Percentiles rank a stretch among this genome's conserved stretches.
These are phyloP conservation scores for Henckelia pumila DNA, from an alignment of 257 asterid species.

Conservation along the genomic window DNA sequence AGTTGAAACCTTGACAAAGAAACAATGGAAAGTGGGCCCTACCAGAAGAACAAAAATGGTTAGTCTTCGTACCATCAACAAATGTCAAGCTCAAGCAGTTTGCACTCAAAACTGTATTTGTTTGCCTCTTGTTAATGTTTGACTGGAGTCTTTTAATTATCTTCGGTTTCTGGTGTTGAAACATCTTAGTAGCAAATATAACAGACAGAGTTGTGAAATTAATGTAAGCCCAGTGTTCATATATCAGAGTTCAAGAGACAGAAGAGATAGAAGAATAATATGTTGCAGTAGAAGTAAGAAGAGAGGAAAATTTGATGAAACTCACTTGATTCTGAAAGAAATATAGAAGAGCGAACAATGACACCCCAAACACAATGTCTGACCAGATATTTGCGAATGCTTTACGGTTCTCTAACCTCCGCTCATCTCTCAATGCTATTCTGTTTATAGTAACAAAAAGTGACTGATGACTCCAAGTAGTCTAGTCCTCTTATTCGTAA, in stretches of 20 bases:
- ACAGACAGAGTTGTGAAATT: not conserved
- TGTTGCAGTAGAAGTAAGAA: conserved; percentile 15
- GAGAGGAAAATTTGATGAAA: conserved; percentile 20
- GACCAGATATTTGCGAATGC: conserved; percentile 98
- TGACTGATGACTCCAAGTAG: conserved; percentile 4
- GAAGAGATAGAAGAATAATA: not conserved
- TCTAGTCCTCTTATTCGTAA: not conserved
- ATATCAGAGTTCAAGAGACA: not conserved
- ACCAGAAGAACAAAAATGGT: not conserved
- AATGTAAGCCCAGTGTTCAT: conserved; percentile 2
- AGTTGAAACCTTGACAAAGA: not conserved
- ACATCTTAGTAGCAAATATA: not conserved
- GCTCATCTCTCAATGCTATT: conserved; percentile 77
- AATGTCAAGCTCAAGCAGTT: not conserved
- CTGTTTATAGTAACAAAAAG: conserved; percentile 40
- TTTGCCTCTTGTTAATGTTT: not conserved
- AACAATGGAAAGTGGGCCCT: not conserved
- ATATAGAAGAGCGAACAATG: conserved; percentile 76
- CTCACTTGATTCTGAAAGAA: conserved; percentile 83
- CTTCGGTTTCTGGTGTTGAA: not conserved
- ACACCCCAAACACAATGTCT: conserved; percentile 79
- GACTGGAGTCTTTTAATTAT: not conserved
- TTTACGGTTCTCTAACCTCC: conserved; percentile 89
- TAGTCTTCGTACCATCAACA: not conserved
- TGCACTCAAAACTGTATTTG: not conserved